Conservation (phyloP, 1,284 basidiomycete species). For the Golubevia sp. region DNA sequence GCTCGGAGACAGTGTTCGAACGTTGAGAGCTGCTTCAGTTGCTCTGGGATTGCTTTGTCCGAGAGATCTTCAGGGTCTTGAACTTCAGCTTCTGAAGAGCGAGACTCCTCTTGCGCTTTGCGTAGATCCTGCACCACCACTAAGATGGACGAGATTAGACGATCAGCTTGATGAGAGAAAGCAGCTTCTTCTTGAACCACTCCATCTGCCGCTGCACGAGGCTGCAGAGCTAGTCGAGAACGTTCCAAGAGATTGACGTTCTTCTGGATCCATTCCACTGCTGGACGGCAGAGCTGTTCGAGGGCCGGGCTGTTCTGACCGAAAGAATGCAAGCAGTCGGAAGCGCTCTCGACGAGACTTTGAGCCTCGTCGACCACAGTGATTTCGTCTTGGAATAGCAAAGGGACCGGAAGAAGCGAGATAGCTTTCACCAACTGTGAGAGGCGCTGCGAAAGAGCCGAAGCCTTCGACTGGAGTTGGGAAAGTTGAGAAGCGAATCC, state of each 20-base stretch:
- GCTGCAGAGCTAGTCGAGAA: not conserved
- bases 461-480: not conserved
- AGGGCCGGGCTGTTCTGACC: not conserved
- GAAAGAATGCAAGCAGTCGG: not conserved
- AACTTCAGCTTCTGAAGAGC: not conserved
- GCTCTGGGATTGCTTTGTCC: constrained; percentile 25
- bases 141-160: constrained; percentile 42
- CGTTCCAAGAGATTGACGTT: not conserved
- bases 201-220: not conserved
- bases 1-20: not conserved
- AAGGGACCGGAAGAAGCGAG: not conserved
- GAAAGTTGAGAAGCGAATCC: not conserved
- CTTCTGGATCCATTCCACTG: not conserved
- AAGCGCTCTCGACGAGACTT: not conserved
- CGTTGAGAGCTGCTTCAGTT: constrained; percentile 14
- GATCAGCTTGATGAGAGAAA: constrained; percentile 10
- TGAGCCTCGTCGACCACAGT: not conserved
- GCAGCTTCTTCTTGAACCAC: too few species aligned
- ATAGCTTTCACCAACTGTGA: not conserved
- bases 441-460: not conserved
- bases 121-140: constrained; percentile 51
- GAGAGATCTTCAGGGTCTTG: constrained; percentile 12
- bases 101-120: constrained; percentile 3
- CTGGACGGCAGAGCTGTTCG: not conserved
- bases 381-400: not conserved